Evolutionary conservation across 352 stramenopile species (phyloP), one percentile per base, ranked within the genome.

Genomic region (Phytopythium aichiense): DNA sequence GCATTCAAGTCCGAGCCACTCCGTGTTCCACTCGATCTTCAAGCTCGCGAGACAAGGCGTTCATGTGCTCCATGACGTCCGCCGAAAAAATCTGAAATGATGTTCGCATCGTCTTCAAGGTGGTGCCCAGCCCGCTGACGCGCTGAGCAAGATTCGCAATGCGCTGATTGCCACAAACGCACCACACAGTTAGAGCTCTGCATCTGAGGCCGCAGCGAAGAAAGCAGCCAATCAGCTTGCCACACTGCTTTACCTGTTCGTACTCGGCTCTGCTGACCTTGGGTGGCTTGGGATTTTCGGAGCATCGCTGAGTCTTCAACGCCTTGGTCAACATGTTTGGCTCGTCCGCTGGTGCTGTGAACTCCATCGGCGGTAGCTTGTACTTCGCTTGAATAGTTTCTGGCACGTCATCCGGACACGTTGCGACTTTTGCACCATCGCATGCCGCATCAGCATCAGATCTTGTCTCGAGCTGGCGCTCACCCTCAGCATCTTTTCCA

Each of bases 71-170:
- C 54, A 87, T 72, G 2, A 85, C 63, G 18, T 88, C 76, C 4
- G 58, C 54, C 1, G 74, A 87, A 58, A 88, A 88, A 11, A 88
- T 45, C 48, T 78, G 65, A 48, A 90, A 90, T 2, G 81, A 90
- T 13, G 57, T 65, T 20, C 75, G 76, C 40, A 90, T 76, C 31
- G 50, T 67, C 48, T 81, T 76, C 31, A 90, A 55, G 16, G 72
- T 74, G 6, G 58, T 58, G 45, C 66, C 65, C 37, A 90, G 43
- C 0, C 45, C 65, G 30, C 83, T 74, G 0, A 90, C 69, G 8
- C 78, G 74, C 23, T 69, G 56, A 18, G 68, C 68, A 28, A 74
- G 62, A 7, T 53, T 50, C 3, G 56, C 56, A 5, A 88, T 60
- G 11, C 77, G 74, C 65, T 84, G 30, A 23, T 52, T 52, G 45